Percentiles rank a stretch among this genome's conserved stretches.
phyloP scores from a whole-genome alignment of 495 filamentous ascomycete genomes.

The Penicillium turbatum region DNA sequence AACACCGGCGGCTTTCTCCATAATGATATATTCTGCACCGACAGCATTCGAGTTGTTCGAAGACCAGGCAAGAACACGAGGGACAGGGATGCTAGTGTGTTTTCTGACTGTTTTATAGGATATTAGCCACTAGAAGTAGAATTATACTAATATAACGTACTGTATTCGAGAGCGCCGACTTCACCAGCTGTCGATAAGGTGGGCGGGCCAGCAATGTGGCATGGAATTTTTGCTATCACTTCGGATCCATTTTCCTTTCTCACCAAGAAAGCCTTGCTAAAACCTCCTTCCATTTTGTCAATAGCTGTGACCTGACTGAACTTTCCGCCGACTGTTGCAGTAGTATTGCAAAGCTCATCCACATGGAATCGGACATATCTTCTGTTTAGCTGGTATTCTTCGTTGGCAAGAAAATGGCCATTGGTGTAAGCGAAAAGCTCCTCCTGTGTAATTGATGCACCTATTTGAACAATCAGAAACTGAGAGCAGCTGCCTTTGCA shows the following conservation, averaged over 20 bases:
- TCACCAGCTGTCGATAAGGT: constrained; percentile 34
- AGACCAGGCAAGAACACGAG: not conserved
- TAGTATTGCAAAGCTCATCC: constrained; percentile 29
- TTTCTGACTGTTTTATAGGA: constrained; percentile 13
- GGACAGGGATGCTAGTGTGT: not conserved
- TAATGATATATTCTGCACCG: constrained; percentile 36
- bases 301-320: constrained; percentile 23
- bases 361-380: constrained; percentile 31
- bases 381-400: constrained; percentile 26
- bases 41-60: constrained; percentile 27
- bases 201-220: constrained; percentile 29
- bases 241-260: constrained; percentile 31
- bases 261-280: constrained; percentile 38
- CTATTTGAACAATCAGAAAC: constrained; percentile 11
- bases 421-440: constrained; percentile 36
- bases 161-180: constrained; percentile 35
- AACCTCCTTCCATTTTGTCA: constrained; percentile 39
- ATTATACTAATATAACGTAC: constrained; percentile 18
- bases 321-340: constrained; percentile 15
- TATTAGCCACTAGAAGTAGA: constrained; percentile 6
- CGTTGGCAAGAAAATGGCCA: constrained; percentile 32
- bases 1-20: constrained; percentile 36
- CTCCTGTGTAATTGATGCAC: constrained; percentile 16
- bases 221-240: constrained; percentile 37
- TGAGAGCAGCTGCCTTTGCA: constrained; percentile 1